A percentile compares a stretch with the other conserved stretches of the same genome.
Evolutionary conservation across 352 stramenopile genomes (phyloP).

Genomic region (Peronospora belbahrii): DNA sequence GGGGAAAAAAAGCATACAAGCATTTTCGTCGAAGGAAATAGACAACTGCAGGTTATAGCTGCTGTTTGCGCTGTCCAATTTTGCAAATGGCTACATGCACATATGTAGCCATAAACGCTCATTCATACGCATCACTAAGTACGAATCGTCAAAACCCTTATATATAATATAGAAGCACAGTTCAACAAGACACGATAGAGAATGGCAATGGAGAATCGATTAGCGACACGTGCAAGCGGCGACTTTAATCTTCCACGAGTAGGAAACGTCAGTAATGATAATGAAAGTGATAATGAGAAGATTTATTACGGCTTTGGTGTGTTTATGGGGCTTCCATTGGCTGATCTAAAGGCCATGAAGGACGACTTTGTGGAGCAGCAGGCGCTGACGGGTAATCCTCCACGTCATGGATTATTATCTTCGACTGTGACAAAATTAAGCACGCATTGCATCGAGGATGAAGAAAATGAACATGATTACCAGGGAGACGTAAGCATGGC

Average conservation of each 20-base stretch:
- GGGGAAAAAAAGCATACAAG: slow-evolving; percentile 78
- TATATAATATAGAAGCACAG: too few species aligned
- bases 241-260: slow-evolving; percentile 17
- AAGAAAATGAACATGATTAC: slow-evolving; percentile 17
- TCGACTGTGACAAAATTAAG: slow-evolving; percentile 10
- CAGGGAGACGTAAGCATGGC: slow-evolving; percentile 17
- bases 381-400: slow-evolving; percentile 16
- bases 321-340: slow-evolving; percentile 79
- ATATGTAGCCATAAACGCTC: slow-evolving; percentile 10
- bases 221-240: slow-evolving; percentile 18
- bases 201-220: slow-evolving; percentile 34
- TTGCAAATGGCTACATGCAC: neutral
- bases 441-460: slow-evolving; percentile 16
- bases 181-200: too few species aligned
- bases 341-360: slow-evolving; percentile 82
- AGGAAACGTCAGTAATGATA: slow-evolving; percentile 34
- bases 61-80: neutral
- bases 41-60: too few species aligned
- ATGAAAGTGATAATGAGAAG: slow-evolving; percentile 75
- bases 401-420: slow-evolving; percentile 6
- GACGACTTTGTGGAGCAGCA: slow-evolving; percentile 70
- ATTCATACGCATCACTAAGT: slow-evolving; percentile 3
- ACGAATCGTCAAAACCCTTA: too few species aligned
- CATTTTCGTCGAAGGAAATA: slow-evolving; percentile 60
- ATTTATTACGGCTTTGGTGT: slow-evolving; percentile 87